These are phyloP conservation scores for Entomortierella beljakovae DNA, from an alignment of 192 early-diverging fungal species.

Conservation along the genomic window DNA sequence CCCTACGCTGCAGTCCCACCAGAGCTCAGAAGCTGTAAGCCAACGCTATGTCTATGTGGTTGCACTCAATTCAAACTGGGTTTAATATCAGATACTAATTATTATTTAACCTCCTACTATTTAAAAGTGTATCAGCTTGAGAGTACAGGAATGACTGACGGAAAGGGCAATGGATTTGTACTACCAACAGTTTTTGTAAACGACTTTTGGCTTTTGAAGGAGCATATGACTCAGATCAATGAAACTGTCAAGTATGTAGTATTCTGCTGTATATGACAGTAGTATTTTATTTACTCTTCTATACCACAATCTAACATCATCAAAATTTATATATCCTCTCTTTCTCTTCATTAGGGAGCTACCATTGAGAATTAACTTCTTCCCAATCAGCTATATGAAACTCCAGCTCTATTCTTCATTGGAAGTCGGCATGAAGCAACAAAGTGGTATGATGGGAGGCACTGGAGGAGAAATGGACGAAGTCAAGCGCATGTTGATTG, in stretches of 20 bases:
- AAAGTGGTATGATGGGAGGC: constrained; percentile 65
- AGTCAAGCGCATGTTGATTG: constrained; percentile 90
- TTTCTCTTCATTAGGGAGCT: constrained; percentile 55
- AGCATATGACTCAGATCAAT: constrained; percentile 78
- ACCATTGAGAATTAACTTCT: constrained; percentile 73
- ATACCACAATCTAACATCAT: neutral
- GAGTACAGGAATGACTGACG: constrained; percentile 35
- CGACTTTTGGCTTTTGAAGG: constrained; percentile 84
- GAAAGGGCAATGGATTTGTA: constrained; percentile 63
- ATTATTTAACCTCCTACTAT: neutral
- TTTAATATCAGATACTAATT: no score
- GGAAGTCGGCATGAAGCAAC: constrained; percentile 73
- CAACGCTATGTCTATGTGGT: neutral
- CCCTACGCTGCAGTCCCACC: constrained; percentile 62
- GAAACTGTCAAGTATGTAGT: constrained; percentile 72
- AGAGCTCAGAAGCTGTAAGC: constrained; percentile 61
- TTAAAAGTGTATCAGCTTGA: constrained; percentile 58
- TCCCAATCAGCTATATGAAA: constrained; percentile 78
- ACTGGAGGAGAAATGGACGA: constrained; percentile 75
- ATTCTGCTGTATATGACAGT: neutral
- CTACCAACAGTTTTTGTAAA: constrained; percentile 79
- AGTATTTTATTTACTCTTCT: neutral
- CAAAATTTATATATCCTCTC: neutral
- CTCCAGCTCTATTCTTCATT: constrained; percentile 77
- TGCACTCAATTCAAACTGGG: neutral